A percentile compares a stretch with the other conserved stretches of the same genome.
phyloP scores from a whole-genome alignment of 1,284 basidiomycete species.

The Puccinia coronata region DNA sequence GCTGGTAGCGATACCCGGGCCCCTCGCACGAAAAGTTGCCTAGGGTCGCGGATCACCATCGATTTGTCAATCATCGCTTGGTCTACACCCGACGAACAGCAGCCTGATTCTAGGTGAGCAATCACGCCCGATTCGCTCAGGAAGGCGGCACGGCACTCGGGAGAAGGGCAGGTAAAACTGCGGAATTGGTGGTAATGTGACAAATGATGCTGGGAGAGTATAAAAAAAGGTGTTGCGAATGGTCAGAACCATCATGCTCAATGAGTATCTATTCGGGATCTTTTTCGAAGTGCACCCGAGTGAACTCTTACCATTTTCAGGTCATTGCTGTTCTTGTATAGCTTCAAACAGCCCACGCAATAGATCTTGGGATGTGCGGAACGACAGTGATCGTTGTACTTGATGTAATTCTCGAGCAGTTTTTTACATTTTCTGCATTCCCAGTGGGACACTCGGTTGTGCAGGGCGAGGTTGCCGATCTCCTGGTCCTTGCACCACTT shows the following conservation, averaged over 20 bases:
- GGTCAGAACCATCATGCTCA: neutral
- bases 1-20: neutral
- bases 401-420: neutral
- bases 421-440: neutral
- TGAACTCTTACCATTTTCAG: neutral
- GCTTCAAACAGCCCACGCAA: neutral
- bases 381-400: neutral
- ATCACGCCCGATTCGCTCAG: conserved; percentile 5
- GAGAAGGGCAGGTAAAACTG: neutral
- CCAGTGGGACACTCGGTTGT: neutral
- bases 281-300: neutral
- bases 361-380: neutral
- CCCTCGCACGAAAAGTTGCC: neutral
- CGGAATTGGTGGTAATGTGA: neutral
- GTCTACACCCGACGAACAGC: neutral
- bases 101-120: conserved; percentile 6
- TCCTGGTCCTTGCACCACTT: neutral
- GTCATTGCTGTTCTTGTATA: conserved; percentile 7
- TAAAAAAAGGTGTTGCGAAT: neutral
- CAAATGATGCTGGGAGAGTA: neutral
- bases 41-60: conserved; percentile 8
- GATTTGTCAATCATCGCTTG: conserved; percentile 23
- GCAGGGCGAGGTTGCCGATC: neutral
- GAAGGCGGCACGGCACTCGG: neutral
- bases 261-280: neutral